phyloP scores from a whole-genome alignment of 2,329 filamentous ascomycete genomes.

The Colletotrichum eremochloae region DNA sequence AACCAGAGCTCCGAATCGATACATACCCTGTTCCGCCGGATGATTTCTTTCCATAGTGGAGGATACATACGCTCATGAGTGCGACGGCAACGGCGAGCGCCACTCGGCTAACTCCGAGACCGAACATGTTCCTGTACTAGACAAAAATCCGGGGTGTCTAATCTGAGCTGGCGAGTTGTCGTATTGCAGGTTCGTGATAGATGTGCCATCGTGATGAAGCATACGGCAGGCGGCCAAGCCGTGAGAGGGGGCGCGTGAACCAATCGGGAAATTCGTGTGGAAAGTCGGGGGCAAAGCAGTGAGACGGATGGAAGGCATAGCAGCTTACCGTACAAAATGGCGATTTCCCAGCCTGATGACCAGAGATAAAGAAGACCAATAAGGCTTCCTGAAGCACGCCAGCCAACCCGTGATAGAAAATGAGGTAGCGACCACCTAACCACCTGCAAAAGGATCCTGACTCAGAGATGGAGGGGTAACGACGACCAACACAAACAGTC shows the following conservation, averaged over 20 bases:
- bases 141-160: not conserved
- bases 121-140: not conserved
- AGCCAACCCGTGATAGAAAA: conserved; percentile 27
- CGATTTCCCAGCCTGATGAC: conserved; percentile 21
- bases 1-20: not conserved
- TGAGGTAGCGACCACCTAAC: conserved; percentile 28
- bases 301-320: conserved; percentile 17
- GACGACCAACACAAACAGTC: not conserved
- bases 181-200: not conserved
- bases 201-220: conserved; percentile 14
- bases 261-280: conserved; percentile 25
- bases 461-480: conserved; percentile 9
- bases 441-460: not conserved
- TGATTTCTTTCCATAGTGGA: not conserved
- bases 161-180: not conserved
- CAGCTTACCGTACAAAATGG: conserved; percentile 28
- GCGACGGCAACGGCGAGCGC: conserved; percentile 12
- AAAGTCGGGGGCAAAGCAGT: conserved; percentile 1
- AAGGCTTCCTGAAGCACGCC: conserved; percentile 8
- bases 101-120: conserved; percentile 23
- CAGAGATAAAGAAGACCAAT: conserved; percentile 30
- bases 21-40: conserved; percentile 15
- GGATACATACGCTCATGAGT: conserved; percentile 9
- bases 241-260: conserved; percentile 1
- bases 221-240: conserved; percentile 3